phyloP scores from a whole-genome alignment of 305 asterid genomes.

The Stenogyne calaminthoides region DNA sequence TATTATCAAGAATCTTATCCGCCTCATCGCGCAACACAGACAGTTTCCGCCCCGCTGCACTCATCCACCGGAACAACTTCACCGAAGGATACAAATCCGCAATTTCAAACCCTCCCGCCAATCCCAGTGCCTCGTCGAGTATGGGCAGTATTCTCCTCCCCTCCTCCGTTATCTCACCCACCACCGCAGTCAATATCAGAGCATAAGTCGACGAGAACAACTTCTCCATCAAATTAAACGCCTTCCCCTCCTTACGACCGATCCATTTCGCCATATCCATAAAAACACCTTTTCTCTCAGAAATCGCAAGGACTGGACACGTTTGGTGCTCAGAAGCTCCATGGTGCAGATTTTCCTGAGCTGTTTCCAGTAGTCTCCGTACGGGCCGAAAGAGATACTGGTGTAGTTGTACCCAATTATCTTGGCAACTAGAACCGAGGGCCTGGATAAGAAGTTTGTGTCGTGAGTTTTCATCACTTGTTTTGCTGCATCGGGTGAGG shows the following conservation, averaged over 20 bases:
- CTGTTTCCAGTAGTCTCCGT: slow-evolving; percentile 46
- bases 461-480: slow-evolving; percentile 42
- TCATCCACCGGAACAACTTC: slow-evolving; percentile 23
- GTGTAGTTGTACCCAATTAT: slow-evolving; percentile 27
- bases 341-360: slow-evolving; percentile 37
- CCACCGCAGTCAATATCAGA: background rate
- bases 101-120: slow-evolving; percentile 32
- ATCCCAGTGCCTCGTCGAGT: background rate
- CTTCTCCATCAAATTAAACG: slow-evolving; percentile 27
- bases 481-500: slow-evolving; percentile 37
- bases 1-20: slow-evolving; percentile 23
- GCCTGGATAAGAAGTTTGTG: slow-evolving; percentile 33
- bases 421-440: slow-evolving; percentile 13
- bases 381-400: slow-evolving; percentile 27
- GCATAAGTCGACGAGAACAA: background rate
- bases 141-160: slow-evolving; percentile 4
- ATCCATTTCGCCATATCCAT: slow-evolving; percentile 11
- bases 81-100: slow-evolving; percentile 38
- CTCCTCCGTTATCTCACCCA: background rate
- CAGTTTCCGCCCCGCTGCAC: slow-evolving; percentile 24
- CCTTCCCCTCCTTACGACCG: slow-evolving; percentile 18
- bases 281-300: slow-evolving; percentile 28
- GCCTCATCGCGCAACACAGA: background rate
- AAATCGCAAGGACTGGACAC: slow-evolving; percentile 31
- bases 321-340: slow-evolving; percentile 38